A percentile compares a stretch with the other conserved stretches of the same genome.
These are phyloP conservation scores for Puccinia horiana DNA, from an alignment of 1,284 basidiomycete genomes.

Conservation along the genomic window DNA sequence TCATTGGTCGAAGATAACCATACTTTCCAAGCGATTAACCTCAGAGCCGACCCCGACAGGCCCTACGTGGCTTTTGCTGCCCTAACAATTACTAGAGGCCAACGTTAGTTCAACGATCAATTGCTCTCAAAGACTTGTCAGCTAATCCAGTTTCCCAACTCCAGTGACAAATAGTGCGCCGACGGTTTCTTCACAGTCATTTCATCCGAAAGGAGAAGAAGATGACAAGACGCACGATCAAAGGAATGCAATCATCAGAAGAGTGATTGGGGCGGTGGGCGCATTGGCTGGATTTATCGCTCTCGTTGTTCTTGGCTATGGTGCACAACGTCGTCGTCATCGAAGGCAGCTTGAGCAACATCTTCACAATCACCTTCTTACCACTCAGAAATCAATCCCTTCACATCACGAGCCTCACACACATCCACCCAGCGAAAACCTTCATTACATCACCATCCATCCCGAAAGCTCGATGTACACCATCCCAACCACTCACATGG, in stretches of 20 bases:
- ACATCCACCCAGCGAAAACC: background rate
- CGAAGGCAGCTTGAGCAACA: background rate
- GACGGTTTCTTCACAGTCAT: background rate
- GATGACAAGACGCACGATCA: background rate
- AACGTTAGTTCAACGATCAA: background rate
- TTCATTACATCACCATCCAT: background rate
- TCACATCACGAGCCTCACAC: background rate
- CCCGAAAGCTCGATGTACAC: background rate
- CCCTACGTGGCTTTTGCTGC: slow-evolving; percentile 21
- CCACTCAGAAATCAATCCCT: background rate
- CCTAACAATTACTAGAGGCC: background rate
- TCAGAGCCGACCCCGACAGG: background rate
- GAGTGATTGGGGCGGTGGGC: background rate
- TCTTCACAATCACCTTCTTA: background rate
- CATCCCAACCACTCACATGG: slow-evolving; percentile 1
- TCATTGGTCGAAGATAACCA: background rate
- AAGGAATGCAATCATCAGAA: slow-evolving; percentile 7
- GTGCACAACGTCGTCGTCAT: slow-evolving; percentile 11
- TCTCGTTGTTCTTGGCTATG: background rate
- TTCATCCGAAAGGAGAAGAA: background rate
- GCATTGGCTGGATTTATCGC: slow-evolving; percentile 5
- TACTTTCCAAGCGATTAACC: slow-evolving; percentile 12
- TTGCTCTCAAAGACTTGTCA: background rate
- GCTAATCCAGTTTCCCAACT: background rate
- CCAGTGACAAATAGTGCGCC: background rate